A percentile compares a stretch with the other conserved stretches of the same genome.
phyloP scores from a whole-genome alignment of 169 alveolate species.

The Cyclospora cayetanensis region DNA sequence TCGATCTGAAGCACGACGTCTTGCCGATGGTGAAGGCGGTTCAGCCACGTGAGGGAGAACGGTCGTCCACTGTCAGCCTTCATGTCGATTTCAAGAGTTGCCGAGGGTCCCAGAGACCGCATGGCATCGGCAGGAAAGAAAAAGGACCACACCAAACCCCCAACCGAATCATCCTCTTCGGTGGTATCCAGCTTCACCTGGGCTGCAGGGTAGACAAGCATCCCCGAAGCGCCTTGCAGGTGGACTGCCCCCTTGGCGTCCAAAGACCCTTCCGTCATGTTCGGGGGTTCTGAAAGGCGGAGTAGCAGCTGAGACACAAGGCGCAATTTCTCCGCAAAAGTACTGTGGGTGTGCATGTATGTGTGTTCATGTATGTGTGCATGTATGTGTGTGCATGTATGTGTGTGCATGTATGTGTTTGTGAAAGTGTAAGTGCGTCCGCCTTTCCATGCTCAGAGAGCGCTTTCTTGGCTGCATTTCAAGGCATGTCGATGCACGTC shows the following conservation, averaged over 20 bases:
- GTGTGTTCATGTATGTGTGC: not conserved
- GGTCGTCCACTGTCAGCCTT: not conserved
- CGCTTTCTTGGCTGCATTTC: too few species aligned
- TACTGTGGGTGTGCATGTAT: too few species aligned
- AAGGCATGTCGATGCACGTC: too few species aligned
- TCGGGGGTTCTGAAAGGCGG: constrained; percentile 59
- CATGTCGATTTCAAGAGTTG: constrained; percentile 14
- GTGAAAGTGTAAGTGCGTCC: too few species aligned
- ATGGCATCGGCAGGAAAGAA: constrained; percentile 39
- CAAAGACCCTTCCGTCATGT: not conserved
- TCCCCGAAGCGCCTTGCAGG: constrained; percentile 38
- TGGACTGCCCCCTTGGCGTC: constrained; percentile 27
- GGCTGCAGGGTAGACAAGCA: constrained; percentile 36
- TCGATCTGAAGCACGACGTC: not conserved
- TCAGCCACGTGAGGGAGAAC: constrained; percentile 21
- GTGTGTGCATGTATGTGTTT: too few species aligned
- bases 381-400: not conserved
- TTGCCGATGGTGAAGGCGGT: not conserved
- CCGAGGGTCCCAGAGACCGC: constrained; percentile 21
- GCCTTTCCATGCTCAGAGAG: too few species aligned
- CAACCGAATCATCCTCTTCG: not conserved
- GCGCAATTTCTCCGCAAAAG: too few species aligned
- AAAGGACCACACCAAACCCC: constrained; percentile 59
- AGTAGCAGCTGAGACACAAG: constrained; percentile 59
- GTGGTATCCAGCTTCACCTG: constrained; percentile 50